A percentile compares a stretch with the other conserved stretches of the same genome.
Conservation (phyloP, 1,284 basidiomycete species). For the Spongispora temasekensis region DNA sequence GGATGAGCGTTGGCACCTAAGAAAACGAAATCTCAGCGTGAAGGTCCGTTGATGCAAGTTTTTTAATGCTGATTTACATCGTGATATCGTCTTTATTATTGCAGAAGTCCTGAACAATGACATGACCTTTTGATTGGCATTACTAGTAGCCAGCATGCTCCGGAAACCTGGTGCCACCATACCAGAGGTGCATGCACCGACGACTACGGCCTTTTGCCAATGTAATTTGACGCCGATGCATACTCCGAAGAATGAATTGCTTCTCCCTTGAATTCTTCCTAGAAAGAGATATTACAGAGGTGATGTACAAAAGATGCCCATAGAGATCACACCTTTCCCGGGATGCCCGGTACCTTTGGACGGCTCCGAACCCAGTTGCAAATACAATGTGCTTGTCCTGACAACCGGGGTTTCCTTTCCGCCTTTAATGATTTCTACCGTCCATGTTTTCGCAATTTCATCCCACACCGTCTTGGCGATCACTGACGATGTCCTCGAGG, state of each 20-base stretch:
- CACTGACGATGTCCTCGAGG: slow-evolving; percentile 52
- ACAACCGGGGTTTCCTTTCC: slow-evolving; percentile 31
- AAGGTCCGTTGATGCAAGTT: no score
- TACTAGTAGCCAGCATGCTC: slow-evolving; percentile 6
- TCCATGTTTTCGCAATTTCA: slow-evolving; percentile 38
- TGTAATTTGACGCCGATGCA: slow-evolving; percentile 38
- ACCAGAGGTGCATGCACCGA: slow-evolving; percentile 46
- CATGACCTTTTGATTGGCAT: slow-evolving; percentile 23
- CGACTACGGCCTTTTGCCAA: slow-evolving; percentile 46
- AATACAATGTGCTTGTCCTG: slow-evolving; percentile 40
- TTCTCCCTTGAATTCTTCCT: slow-evolving; percentile 30
- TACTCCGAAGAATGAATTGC: slow-evolving; percentile 42
- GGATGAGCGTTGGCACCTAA: slow-evolving; percentile 35
- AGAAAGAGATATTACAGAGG: not conserved
- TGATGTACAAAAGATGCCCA: not conserved
- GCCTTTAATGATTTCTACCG: slow-evolving; percentile 32
- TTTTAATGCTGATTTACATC: no score
- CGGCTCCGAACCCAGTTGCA: slow-evolving; percentile 42
- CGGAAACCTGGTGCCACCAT: not conserved
- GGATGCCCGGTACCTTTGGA: slow-evolving; percentile 35
- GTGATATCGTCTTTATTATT: slow-evolving; percentile 27
- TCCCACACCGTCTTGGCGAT: slow-evolving; percentile 42
- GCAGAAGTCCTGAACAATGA: slow-evolving; percentile 32
- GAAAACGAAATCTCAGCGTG: slow-evolving; percentile 5
- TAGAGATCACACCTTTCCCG: slow-evolving; percentile 15